phyloP scores from a whole-genome alignment of 2,329 filamentous ascomycete genomes.

The Ophiostoma ips region DNA sequence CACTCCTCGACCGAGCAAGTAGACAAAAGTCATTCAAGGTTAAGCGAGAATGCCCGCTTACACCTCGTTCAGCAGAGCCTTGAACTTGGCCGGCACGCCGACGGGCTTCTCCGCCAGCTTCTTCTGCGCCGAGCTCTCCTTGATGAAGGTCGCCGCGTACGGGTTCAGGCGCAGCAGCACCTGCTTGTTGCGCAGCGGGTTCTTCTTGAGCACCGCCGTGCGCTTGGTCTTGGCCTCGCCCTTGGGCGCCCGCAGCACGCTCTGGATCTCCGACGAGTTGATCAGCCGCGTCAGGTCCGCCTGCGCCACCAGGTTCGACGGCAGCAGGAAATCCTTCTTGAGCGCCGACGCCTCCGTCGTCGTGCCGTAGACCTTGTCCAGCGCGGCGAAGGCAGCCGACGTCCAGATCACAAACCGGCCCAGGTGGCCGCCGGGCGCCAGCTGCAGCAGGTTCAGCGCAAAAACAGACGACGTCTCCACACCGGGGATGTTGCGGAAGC shows the following conservation, averaged over 20 bases:
- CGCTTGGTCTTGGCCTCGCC: conserved; percentile 85
- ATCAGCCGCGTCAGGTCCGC: conserved; percentile 93
- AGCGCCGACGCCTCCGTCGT: conserved; percentile 78
- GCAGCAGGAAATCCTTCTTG: conserved; percentile 99
- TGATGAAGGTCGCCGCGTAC: conserved; percentile 80
- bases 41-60: conserved; percentile 5
- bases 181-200: conserved; percentile 98
- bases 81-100: conserved; percentile 16
- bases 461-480: conserved; percentile 93
- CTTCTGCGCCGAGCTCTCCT: conserved; percentile 69
- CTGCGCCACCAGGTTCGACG: conserved; percentile 83
- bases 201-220: conserved; percentile 94
- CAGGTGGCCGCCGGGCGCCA: conserved; percentile 96
- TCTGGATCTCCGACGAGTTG: conserved; percentile 98
- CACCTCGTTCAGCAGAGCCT: conserved; percentile 15
- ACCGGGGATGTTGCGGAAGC: conserved; percentile 98
- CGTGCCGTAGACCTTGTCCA: conserved; percentile 93
- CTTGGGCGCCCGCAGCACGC: conserved; percentile 82
- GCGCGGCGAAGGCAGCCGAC: conserved; percentile 87
- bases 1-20: neutral
- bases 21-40: neutral
- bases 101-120: conserved; percentile 25
- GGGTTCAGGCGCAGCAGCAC: conserved; percentile 97
- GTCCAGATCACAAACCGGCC: conserved; percentile 99
- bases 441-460: conserved; percentile 95